Base-by-base conservation (phyloP, 2,329 filamentous ascomycete species). In the Kalmusia sp. region DNA sequence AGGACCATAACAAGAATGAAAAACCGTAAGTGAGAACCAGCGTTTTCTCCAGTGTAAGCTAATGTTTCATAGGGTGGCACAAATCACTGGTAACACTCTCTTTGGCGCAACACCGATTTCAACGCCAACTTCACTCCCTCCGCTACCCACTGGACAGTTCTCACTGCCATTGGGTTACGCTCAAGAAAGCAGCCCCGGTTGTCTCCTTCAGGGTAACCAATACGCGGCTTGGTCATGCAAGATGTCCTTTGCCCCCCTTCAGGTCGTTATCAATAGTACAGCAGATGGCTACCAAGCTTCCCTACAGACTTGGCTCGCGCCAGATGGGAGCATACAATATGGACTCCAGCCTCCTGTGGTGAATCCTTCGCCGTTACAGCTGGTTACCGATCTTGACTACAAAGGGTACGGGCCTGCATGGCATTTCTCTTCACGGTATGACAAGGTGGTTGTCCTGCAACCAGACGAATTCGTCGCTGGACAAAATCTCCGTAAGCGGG, bases 361-460 rank as follows among this genome's bases (percentile, higher is more conserved):
- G 39, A 33, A 68, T 62, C 72, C 79, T 24, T 77, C 83, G 57
- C 68, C 76, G 1, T 69, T 89, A 54, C 73, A 77, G 19, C 77
- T 87, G 27, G 84, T 86, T 35, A 73, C 76, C 30, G 87, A 90
- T 68, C 78, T 80, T 31, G 81, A 84, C 54, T 81, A 83, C 51
- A 75, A 79, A 31, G 72, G 73, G 12, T 77, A 81, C 55, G 87
- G 87, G 2, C 85, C 86, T 12, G 86, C 87, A 5, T 84, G 82
- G 64, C 87, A 87, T 61, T 89, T 89, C 65, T 80, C 83, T 57
- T 73, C 83, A 21, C 69, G 76, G 12, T 88, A 89, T 63, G 82
- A 89, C 67, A 90, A 90, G 66, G 63, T 89, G 31, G 84, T 89
- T 4, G 79, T 89, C 34, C 58, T 85, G 3, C 69, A 71, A 3